These are phyloP conservation scores for Saposhnikovia divaricata DNA, from an alignment of 129 eudicot genomes.

Conservation along the genomic window DNA sequence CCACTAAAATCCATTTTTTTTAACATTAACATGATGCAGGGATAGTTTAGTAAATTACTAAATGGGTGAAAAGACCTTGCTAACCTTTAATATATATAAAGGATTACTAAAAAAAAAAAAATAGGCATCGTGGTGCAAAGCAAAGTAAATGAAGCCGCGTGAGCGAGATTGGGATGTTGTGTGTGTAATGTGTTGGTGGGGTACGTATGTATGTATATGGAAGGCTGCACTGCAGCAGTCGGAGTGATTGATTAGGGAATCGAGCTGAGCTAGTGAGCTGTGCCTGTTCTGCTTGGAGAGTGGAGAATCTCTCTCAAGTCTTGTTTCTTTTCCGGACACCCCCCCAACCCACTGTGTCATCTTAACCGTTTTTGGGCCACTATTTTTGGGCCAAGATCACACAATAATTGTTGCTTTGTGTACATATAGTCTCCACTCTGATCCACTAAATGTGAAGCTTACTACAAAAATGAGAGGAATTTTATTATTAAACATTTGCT, in stretches of 20 bases:
- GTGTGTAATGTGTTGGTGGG: not conserved
- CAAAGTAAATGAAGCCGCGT: not conserved
- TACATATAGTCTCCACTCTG: not conserved
- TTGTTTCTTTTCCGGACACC: not conserved
- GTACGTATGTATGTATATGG: not conserved
- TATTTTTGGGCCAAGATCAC: not conserved
- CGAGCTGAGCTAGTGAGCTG: not conserved
- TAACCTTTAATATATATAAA: too few relatives aligned
- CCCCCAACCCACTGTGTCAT: not conserved
- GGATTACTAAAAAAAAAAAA: too few relatives aligned
- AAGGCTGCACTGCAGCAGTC: constrained; percentile 8
- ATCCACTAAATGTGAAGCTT: not conserved
- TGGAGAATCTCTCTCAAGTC: not conserved
- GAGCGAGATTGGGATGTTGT: not conserved
- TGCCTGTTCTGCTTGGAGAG: not conserved
- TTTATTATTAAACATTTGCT: too few relatives aligned
- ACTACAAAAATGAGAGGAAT: too few relatives aligned
- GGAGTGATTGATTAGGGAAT: not conserved
- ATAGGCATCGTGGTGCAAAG: not conserved
- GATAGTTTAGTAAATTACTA: too few relatives aligned
- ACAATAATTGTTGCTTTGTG: not conserved
- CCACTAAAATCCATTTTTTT: too few relatives aligned
- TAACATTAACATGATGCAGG: too few relatives aligned
- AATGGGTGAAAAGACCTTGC: too few relatives aligned
- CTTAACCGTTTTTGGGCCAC: not conserved